phyloP scores from a whole-genome alignment of 2,329 filamentous ascomycete genomes.

The Leptographium lundbergii region DNA sequence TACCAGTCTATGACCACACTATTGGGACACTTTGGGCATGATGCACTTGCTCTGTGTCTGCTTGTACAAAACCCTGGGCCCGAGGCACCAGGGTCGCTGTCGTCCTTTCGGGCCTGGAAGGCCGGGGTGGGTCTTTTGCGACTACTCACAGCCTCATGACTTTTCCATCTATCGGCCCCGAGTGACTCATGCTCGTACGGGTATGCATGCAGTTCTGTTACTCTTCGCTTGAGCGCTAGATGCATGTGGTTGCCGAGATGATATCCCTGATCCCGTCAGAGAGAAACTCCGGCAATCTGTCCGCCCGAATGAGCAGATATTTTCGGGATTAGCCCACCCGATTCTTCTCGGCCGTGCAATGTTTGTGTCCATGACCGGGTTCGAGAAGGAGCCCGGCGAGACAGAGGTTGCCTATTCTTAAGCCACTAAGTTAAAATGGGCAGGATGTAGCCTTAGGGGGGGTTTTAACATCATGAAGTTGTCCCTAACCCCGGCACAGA shows the following conservation, averaged over 20 bases:
- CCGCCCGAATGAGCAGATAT: neutral
- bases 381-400: neutral
- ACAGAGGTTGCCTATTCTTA: neutral
- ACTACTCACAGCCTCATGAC: too few relatives aligned
- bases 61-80: too few relatives aligned
- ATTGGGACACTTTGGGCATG: too few relatives aligned
- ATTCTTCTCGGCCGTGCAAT: neutral
- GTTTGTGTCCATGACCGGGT: neutral
- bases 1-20: too few relatives aligned
- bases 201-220: neutral
- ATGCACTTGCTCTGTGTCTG: too few relatives aligned
- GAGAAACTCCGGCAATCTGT: neutral
- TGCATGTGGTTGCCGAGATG: neutral
- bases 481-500: neutral
- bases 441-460: neutral
- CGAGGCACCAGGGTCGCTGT: too few relatives aligned
- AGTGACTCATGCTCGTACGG: neutral
- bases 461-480: slow-evolving; percentile 1
- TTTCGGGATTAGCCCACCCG: neutral
- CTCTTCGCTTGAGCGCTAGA: neutral
- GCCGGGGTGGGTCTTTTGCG: too few relatives aligned
- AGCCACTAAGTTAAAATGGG: neutral
- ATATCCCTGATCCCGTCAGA: neutral
- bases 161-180: too few relatives aligned
- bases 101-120: too few relatives aligned